Evolutionary conservation across 345 rosid species (phyloP).

Genomic region (Punica granatum): DNA sequence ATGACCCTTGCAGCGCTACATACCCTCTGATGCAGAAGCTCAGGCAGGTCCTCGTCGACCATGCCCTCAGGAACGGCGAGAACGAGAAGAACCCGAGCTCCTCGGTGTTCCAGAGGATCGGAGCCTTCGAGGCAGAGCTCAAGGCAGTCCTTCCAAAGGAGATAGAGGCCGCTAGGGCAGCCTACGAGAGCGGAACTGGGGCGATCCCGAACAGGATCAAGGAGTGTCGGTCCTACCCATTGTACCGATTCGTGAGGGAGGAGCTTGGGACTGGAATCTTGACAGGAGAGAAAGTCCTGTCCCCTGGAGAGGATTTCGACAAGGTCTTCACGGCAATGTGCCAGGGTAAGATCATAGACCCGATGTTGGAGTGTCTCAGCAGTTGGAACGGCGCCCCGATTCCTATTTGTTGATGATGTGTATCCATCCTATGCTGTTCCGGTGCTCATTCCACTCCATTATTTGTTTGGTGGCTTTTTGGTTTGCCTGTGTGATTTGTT

Average conservation of each 20-base stretch:
- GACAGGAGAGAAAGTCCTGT: conserved; percentile 8
- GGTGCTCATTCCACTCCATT: background rate
- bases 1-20: conserved; percentile 13
- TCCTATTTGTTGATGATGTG: background rate
- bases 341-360: conserved; percentile 10
- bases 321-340: conserved; percentile 12
- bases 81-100: conserved; percentile 12
- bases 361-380: conserved; percentile 11
- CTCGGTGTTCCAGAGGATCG: conserved; percentile 12
- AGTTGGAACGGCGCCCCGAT: conserved; percentile 9
- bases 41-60: conserved; percentile 13
- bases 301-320: conserved; percentile 11
- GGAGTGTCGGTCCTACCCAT: conserved; percentile 14
- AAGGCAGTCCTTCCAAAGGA: conserved; percentile 11
- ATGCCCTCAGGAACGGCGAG: conserved; percentile 9
- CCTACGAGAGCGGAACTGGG: background rate
- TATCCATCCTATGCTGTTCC: background rate
- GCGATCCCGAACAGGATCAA: conserved; percentile 10
- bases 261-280: conserved; percentile 3
- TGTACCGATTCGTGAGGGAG: conserved; percentile 10
- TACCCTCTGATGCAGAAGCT: conserved; percentile 19
- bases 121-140: conserved; percentile 12
- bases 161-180: conserved; percentile 9
- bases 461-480: background rate
- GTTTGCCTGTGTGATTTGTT: conserved; percentile 1